Conservation (phyloP, 1,284 basidiomycete species). For the Puccinia triticina region DNA sequence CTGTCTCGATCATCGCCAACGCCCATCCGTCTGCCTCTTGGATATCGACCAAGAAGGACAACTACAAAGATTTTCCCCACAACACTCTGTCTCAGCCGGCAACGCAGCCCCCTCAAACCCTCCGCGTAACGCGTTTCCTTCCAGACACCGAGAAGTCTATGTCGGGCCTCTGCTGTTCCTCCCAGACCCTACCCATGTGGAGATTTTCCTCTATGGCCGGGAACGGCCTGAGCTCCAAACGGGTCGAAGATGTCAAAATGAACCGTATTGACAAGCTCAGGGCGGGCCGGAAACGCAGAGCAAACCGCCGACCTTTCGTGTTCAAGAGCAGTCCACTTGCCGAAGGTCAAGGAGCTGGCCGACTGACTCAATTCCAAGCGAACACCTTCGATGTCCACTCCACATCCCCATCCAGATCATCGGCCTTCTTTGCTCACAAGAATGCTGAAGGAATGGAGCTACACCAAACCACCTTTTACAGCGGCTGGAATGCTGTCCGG, state of each 20-base stretch:
- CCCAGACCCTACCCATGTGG: conserved; percentile 4
- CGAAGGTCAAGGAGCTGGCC: conserved; percentile 38
- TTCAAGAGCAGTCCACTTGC: conserved; percentile 48
- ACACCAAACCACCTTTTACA: conserved; percentile 7
- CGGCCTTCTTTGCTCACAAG: background rate
- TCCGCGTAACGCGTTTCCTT: background rate
- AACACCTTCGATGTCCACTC: background rate
- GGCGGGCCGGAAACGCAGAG: conserved; percentile 13
- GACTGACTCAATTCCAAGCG: conserved; percentile 27
- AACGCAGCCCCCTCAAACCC: background rate
- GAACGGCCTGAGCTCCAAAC: conserved; percentile 15
- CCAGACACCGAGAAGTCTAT: background rate
- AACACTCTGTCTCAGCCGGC: background rate
- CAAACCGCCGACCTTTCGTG: conserved; percentile 37
- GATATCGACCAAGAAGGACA: background rate
- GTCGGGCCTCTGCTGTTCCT: background rate
- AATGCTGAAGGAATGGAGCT: background rate
- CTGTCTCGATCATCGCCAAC: conserved; percentile 13
- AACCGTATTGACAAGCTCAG: conserved; percentile 46
- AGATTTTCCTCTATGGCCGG: conserved; percentile 25
- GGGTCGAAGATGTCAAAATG: conserved; percentile 47
- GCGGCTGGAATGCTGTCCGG: background rate
- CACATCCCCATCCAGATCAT: background rate
- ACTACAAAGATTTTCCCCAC: background rate
- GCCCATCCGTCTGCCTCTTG: background rate